These are phyloP conservation scores for Biancaea sappan DNA, from an alignment of 306 rosid species.

Conservation along the genomic window DNA sequence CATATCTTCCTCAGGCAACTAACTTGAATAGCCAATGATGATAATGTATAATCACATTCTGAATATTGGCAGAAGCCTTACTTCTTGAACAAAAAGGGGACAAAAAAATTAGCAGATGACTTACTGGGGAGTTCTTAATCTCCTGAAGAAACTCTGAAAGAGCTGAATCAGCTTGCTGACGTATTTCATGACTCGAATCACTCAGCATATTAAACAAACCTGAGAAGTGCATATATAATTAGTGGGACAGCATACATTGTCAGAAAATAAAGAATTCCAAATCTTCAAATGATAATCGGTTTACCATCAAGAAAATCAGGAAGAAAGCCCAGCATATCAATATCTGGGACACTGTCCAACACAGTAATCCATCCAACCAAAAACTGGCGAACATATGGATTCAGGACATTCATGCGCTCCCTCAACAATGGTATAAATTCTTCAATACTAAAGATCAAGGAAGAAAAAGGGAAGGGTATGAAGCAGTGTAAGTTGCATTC, in stretches of 20 bases:
- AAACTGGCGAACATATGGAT: slow-evolving; percentile 99
- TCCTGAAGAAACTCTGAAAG: slow-evolving; percentile 99
- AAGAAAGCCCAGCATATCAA: slow-evolving; percentile 98
- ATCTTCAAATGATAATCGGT: slow-evolving; percentile 9
- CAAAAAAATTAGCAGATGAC: slow-evolving; percentile 43
- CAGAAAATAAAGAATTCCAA: slow-evolving; percentile 6
- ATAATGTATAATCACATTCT: slow-evolving; percentile 12
- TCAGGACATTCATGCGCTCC: slow-evolving; percentile 99
- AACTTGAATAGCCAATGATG: slow-evolving; percentile 9
- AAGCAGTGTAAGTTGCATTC: slow-evolving; percentile 28
- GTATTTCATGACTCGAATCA: slow-evolving; percentile 95
- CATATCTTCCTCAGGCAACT: not conserved
- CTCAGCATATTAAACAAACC: slow-evolving; percentile 98
- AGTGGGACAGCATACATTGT: slow-evolving; percentile 33
- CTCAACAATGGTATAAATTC: slow-evolving; percentile 96
- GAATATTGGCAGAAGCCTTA: slow-evolving; percentile 47
- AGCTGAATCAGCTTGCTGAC: slow-evolving; percentile 99
- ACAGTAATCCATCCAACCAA: slow-evolving; percentile 99
- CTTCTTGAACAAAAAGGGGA: slow-evolving; percentile 31
- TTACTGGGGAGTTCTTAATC: slow-evolving; percentile 98
- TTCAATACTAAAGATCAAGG: slow-evolving; percentile 69
- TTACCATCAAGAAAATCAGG: slow-evolving; percentile 94
- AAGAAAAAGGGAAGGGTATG: slow-evolving; percentile 32
- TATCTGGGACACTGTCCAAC: slow-evolving; percentile 95
- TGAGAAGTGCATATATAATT: slow-evolving; percentile 45